Base-by-base conservation (phyloP, 2,329 filamentous ascomycete species). In the Colletotrichum abscissum region DNA sequence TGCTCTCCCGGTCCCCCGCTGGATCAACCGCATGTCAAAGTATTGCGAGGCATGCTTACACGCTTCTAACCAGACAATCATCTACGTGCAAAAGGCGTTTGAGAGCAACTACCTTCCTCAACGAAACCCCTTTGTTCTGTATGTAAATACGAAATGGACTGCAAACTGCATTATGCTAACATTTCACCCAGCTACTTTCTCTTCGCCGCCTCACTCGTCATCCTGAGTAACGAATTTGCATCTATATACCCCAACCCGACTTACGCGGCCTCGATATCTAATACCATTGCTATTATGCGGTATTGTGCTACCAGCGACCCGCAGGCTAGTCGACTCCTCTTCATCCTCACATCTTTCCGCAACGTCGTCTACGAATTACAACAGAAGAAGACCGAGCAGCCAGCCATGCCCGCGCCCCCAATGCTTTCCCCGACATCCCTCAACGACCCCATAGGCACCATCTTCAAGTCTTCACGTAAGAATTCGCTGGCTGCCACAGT, bases 121-220 rank as follows among this genome's bases (percentile, higher is more conserved):
- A 63, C 83, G 88, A 59, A 88, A 91, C 74, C 89, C 88, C 0
- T 89, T 91, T 72, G 82, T 89, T 65, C 84, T 90, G 89, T 91
- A 79, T 82, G 88, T 80, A 22, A 12, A 46, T 6, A 59, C 56
- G 8, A 9, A 62, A 73, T n/a, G 24, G 26, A 4, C 26, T 3
- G 8, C 42, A 26, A 65, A 14, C 22, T 2, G 6, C 12, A 11
- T 49, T n/a, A 16, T 57, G 22, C 74, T 77, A 35, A 79, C 73
- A 62, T 16, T 1, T 2, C 19, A 2, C 11, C 22, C 33, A 91
- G 89, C 75, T 87, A 90, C 76, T 89, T 88, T 67, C 82, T 91
- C 52, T 91, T 90, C 73, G 83, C 88, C 5, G 87, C 89, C 1
- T 83, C 86, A 0, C 82, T 91, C 2, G 83, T 91, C 38, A 82